Evolutionary conservation across 768 basidiomycete species (phyloP), one percentile per base, ranked within the genome.

Genomic region (Hypsizygus marmoreus): DNA sequence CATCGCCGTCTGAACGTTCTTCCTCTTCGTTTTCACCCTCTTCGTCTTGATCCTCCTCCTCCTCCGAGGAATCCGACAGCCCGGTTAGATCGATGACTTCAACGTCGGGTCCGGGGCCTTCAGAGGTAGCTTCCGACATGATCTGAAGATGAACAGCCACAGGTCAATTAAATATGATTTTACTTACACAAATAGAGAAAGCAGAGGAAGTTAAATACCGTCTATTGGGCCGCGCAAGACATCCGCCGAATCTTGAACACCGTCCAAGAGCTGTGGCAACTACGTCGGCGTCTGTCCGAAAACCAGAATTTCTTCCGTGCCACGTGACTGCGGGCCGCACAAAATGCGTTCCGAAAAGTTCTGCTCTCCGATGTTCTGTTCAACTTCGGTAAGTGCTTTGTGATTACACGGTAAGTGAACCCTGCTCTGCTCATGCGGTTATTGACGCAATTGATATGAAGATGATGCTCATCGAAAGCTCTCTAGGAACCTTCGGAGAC

Each of bases 51-150:
- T 61, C 60, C 12, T 53, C 57, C n/a, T 52, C 57, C 32, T 47
- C 55, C 36, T 61, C 67, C 13, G 67, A 65, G 13, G 66, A 69
- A 13, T 69, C 68, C 24, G 70, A 65, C 29, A 71, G 58, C 12
- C 62, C 66, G 13, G 75, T 76, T 49, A 76, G 57, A 61, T 76
- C 75, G 53, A 76, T 76, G 36, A 76, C 56, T 58, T 71, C n/a
- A n/a, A n/a, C n/a, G n/a, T n/a, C 70, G 38, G 59, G 57, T 47
- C 57, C 60, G 30, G n/a, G n/a, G n/a, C n/a, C n/a, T n/a, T n/a
- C n/a, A n/a, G n/a, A n/a, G n/a, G 46, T 51, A 34, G 54, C 51
- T 28, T 47, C 45, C 47, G 51, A 48, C 55, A 63, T 65, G 52
- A 53, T 59, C 62, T 62, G 38, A 43, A 40, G 37, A 43, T 43